phyloP scores from a whole-genome alignment of 1,284 basidiomycete species.

The Melampsora abietis-canadensis region DNA sequence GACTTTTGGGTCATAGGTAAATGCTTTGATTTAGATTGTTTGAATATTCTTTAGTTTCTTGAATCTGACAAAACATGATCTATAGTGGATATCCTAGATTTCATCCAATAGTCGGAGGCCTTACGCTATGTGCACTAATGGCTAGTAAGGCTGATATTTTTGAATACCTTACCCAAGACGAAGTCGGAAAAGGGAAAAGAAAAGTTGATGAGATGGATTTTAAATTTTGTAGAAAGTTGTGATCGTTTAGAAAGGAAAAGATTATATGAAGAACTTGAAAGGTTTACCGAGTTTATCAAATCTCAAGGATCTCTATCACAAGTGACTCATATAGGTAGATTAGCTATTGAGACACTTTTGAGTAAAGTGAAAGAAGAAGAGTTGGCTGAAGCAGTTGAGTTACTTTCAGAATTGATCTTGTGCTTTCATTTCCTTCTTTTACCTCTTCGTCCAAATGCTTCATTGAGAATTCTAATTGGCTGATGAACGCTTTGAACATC shows the following conservation, averaged over 20 bases:
- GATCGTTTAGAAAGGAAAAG: conserved; percentile 23
- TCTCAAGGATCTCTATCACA: conserved; percentile 27
- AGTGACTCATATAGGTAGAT: conserved; percentile 35
- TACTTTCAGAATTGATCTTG: background rate
- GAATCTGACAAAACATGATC: background rate
- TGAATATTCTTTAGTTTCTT: background rate
- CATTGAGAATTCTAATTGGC: too few relatives aligned
- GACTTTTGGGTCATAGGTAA: conserved; percentile 34
- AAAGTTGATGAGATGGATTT: background rate
- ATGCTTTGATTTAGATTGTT: background rate
- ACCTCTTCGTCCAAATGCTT: background rate
- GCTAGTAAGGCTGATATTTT: conserved; percentile 18
- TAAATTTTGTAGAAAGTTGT: conserved; percentile 14
- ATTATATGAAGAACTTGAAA: conserved; percentile 34
- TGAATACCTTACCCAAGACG: too few relatives aligned
- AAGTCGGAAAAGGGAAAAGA: background rate
- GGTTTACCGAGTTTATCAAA: conserved; percentile 24
- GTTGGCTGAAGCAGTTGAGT: conserved; percentile 5
- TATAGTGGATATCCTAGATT: conserved; percentile 40
- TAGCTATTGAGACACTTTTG: conserved; percentile 33
- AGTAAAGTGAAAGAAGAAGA: conserved; percentile 18
- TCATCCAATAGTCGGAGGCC: conserved; percentile 38
- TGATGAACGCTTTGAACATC: too few relatives aligned
- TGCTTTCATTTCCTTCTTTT: background rate
- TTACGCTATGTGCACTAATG: conserved; percentile 40